Base-by-base conservation (phyloP, 2,329 filamentous ascomycete species). In the Fusarium sp. region DNA sequence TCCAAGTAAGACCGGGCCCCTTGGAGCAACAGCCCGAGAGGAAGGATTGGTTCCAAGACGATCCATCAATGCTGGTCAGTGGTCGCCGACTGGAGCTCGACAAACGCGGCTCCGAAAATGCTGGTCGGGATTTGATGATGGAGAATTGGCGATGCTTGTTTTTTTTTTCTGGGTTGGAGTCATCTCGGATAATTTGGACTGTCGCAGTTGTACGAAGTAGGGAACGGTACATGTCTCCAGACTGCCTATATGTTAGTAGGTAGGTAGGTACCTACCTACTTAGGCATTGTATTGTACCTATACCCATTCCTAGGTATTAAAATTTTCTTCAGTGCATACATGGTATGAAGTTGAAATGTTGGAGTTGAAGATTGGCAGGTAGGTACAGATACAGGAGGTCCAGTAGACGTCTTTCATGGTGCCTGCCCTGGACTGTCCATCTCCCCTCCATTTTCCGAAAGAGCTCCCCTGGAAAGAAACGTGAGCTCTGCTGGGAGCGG, bases 61-160 rank as follows among this genome's bases (percentile, higher is more conserved):
- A 71, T 64, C 62, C 68, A 58, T 54, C 61, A 65, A 63, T 71
- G 61, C 67, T 65, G 65, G 59, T 48, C 45, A 59, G 54, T 55
- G 33, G 19, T 37, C 33, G 33, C 15, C 8, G 15, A 37, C 33
- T 37, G 15, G 58, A 65, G 65, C 65, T 63, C 67, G 65, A 72
- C 67, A 71, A 72, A 65, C 70, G 70, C 65, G 70, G 67, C 61
- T 62, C 48, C 59, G 51, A 57, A 67, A 56, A 58, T 69, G 53
- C 45, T 57, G 30, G 52, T 14, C 39, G 11, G 15, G 23, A 46
- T 17, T 37, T 37, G 33, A n/a, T 17, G 33, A 37, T 37, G 15
- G 33, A n/a, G 33, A 37, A 37, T 9, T 37, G 33, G 15, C 17
- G 33, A 37, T n/a, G 33, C 33, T 37, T 37, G 33, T 37, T 35